A percentile compares a stretch with the other conserved stretches of the same genome.
These are phyloP conservation scores for Jackrogersella minutella DNA, from an alignment of 495 filamentous ascomycete species.

Conservation along the genomic window DNA sequence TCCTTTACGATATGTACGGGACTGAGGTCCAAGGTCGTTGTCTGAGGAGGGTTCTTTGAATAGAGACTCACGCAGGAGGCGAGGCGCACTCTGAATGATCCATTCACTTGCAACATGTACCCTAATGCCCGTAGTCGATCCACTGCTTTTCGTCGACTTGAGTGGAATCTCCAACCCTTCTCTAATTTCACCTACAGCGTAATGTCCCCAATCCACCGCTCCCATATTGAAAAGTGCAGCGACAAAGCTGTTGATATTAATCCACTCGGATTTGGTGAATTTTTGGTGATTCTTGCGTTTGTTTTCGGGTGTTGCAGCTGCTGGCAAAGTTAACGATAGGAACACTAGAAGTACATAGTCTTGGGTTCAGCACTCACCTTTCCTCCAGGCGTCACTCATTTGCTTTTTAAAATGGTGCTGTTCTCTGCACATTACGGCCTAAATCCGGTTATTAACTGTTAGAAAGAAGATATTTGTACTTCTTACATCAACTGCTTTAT, in stretches of 20 bases:
- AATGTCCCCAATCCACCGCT: not conserved
- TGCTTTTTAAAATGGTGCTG: not conserved
- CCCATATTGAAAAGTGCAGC: not conserved
- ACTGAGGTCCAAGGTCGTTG: too few relatives aligned
- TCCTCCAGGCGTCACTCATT: constrained; percentile 1
- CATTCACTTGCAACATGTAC: constrained; percentile 5
- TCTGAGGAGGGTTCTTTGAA: not conserved
- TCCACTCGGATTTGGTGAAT: constrained; percentile 8
- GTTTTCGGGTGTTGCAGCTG: not conserved
- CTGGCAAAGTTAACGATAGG: not conserved
- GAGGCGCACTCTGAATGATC: not conserved
- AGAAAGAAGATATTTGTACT: not conserved
- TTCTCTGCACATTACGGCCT: not conserved
- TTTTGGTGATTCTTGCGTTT: not conserved
- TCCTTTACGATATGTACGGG: not conserved
- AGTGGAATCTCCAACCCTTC: not conserved
- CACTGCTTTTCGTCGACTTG: not conserved
- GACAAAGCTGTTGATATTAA: constrained; percentile 18
- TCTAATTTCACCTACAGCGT: constrained; percentile 1
- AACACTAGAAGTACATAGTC: not conserved
- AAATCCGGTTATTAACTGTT: not conserved
- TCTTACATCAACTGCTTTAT: not conserved
- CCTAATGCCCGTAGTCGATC: not conserved
- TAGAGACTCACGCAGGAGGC: not conserved
- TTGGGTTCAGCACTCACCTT: not conserved